Evolutionary conservation across 352 stramenopile genomes (phyloP).

Genomic region (Phytophthora agathidicida): DNA sequence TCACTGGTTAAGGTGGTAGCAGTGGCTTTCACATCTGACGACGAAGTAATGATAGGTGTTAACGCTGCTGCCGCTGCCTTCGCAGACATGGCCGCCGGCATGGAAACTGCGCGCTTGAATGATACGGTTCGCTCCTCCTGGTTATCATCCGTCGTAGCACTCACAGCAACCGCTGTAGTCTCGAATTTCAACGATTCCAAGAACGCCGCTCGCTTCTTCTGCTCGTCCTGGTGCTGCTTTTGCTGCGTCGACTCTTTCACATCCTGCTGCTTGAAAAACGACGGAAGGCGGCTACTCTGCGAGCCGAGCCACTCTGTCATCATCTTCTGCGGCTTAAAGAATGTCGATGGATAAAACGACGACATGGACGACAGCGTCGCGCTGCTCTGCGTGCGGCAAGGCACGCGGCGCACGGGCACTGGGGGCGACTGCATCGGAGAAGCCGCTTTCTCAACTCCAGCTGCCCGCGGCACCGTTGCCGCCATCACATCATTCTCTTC

Average conservation of each 20-base stretch:
- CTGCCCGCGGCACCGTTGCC: neutral
- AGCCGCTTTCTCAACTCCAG: neutral
- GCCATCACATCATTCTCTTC: constrained; percentile 25
- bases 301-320: constrained; percentile 58
- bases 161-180: constrained; percentile 11
- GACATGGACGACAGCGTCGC: constrained; percentile 38
- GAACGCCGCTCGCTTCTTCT: constrained; percentile 30
- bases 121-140: constrained; percentile 6
- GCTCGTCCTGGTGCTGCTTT: constrained; percentile 24
- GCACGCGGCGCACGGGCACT: constrained; percentile 27
- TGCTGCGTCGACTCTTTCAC: constrained; percentile 23
- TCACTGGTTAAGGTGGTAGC: neutral
- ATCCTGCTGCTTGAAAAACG: constrained; percentile 46
- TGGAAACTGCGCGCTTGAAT: constrained; percentile 33
- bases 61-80: constrained; percentile 19
- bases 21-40: constrained; percentile 11
- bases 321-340: constrained; percentile 53
- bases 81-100: constrained; percentile 28
- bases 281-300: constrained; percentile 36
- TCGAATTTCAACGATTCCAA: constrained; percentile 34
- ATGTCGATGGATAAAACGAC: constrained; percentile 42
- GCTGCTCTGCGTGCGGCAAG: constrained; percentile 43
- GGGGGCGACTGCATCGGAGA: constrained; percentile 17
- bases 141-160: constrained; percentile 16
- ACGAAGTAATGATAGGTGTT: constrained; percentile 21